These are phyloP conservation scores for Sarcodon aspratus DNA, from an alignment of 768 basidiomycete genomes.

Conservation along the genomic window DNA sequence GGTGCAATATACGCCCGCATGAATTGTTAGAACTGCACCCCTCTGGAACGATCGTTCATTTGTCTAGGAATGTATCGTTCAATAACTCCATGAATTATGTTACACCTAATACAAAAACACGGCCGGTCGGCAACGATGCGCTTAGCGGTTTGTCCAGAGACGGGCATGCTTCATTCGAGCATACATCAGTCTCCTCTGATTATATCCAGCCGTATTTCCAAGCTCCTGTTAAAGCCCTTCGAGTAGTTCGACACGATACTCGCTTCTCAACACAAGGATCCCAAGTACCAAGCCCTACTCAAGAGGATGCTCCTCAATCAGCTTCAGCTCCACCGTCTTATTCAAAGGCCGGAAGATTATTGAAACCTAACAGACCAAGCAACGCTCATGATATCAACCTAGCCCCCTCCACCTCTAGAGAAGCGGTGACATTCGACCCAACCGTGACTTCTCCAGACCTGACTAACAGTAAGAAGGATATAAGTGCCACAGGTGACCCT, in stretches of 20 bases:
- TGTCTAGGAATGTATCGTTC: constrained; percentile 24
- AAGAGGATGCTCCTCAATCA: not conserved
- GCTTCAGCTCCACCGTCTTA: constrained; percentile 1
- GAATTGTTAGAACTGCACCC: constrained; percentile 67
- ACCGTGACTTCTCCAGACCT: not conserved
- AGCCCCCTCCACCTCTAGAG: too few relatives aligned
- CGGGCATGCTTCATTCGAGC: too few relatives aligned
- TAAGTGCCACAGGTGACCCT: not conserved
- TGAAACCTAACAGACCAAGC: too few relatives aligned
- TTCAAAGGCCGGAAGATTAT: not conserved
- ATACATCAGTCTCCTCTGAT: constrained; percentile 12
- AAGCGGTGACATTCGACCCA: too few relatives aligned
- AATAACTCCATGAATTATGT: too few relatives aligned
- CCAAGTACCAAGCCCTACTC: constrained; percentile 1
- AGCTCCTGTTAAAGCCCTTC: constrained; percentile 38
- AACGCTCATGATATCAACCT: too few relatives aligned
- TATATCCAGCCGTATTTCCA: constrained; percentile 55
- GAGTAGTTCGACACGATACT: constrained; percentile 24
- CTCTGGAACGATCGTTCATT: constrained; percentile 23
- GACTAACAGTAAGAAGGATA: not conserved
- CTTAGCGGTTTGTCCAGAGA: too few relatives aligned
- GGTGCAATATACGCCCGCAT: constrained; percentile 48
- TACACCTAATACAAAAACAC: too few relatives aligned
- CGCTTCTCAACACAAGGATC: not conserved
- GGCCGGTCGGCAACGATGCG: too few relatives aligned